Conservation (phyloP, 352 stramenopile species). For the Globisporangium middletonii region DNA sequence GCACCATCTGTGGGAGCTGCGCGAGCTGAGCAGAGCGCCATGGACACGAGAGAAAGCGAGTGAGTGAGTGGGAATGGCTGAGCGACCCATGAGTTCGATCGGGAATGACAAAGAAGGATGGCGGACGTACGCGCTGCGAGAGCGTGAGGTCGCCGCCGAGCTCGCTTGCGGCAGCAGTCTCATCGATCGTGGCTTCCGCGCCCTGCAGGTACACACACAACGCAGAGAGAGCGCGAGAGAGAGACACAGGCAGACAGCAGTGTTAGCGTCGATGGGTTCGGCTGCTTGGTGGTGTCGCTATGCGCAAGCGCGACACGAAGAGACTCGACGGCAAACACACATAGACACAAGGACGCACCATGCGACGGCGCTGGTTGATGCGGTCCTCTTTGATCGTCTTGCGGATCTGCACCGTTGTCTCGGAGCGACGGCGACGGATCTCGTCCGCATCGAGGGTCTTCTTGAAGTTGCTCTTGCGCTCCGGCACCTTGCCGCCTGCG, state of each 20-base stretch:
- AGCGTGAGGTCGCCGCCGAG: constrained; percentile 42
- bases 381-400: constrained; percentile 83
- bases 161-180: constrained; percentile 25
- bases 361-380: constrained; percentile 79
- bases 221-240: constrained; percentile 7
- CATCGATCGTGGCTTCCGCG: constrained; percentile 20
- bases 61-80: neutral
- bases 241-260: constrained; percentile 1
- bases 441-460: constrained; percentile 83
- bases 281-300: neutral
- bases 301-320: neutral
- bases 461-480: constrained; percentile 84
- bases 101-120: constrained; percentile 8
- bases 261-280: neutral
- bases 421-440: constrained; percentile 66
- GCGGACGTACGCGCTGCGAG: constrained; percentile 38
- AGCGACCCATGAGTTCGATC: neutral
- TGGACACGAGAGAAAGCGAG: constrained; percentile 7
- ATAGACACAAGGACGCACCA: constrained; percentile 25
- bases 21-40: constrained; percentile 62
- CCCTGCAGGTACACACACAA: constrained; percentile 5
- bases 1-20: constrained; percentile 93
- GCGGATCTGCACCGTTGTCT: constrained; percentile 84
- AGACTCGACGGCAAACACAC: neutral
- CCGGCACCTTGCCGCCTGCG: constrained; percentile 49